Base-by-base conservation (phyloP, 805 yeast genomes). In the Priceomyces carsonii region DNA sequence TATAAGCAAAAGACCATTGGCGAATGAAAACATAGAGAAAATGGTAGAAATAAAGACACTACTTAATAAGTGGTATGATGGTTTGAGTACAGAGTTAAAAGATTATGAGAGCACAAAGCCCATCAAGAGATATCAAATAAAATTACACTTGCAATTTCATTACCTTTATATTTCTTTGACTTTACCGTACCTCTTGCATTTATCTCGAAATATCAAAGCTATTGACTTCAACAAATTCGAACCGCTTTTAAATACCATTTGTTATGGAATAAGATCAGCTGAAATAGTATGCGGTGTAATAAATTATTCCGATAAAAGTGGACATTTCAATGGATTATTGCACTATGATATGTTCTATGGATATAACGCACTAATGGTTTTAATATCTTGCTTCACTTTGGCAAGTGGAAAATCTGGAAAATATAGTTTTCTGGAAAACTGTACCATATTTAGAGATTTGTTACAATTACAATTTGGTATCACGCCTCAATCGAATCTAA, bases 271-370 rank as follows among this genome's bases (percentile, higher is more conserved):
- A 20, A 54, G 60, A 28, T 59, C 74, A 1, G 63, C 75, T 0
- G 50, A 65, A 13, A 48, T 50, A 40, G 60, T 70, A 5, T 63
- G 75, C 0, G 65, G 68, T 31, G 44, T 69, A 3, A 51, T 67
- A 22, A 52, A 60, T 2, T 50, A 55, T 26, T 58, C 67, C 0
- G 53, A 57, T 21, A 47, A 55, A 7, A 60, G 61, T 33, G 71
- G 68, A 4, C 55, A 66, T 33, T 57, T 66, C 45, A 65, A 63
- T 45, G 76, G 76, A n/a, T 67, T 73, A 1, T 29, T 69, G n/a
- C 65, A 68, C 22, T 56, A 59, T 23, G 78, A 72, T 40, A 63
- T 70, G 24, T 68, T 69, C 45, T 59, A 61, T 45, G 70, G 66
- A 5, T 72, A 72, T 42, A 61, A 63, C 39, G 66, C 74, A 1